These are phyloP conservation scores for Ammopiptanthus mongolicus DNA, from an alignment of 306 rosid species.

Conservation along the genomic window DNA sequence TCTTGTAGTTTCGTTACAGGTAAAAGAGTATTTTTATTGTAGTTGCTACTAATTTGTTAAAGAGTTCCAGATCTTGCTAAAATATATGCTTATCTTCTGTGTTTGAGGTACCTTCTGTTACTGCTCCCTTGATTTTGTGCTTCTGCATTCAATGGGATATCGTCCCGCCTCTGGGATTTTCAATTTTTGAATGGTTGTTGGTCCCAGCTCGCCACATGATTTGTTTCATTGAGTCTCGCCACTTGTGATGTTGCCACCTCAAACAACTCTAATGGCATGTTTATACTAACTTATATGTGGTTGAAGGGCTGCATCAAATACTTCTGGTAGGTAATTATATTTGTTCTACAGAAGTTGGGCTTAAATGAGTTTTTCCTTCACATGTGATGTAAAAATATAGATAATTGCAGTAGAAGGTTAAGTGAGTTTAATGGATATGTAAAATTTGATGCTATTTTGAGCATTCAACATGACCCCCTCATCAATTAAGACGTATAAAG, in stretches of 20 bases:
- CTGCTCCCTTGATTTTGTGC: slow-evolving; percentile 68
- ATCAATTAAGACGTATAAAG: background rate
- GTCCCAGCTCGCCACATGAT: slow-evolving; percentile 60
- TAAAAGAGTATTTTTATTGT: slow-evolving; percentile 28
- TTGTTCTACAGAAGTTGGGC: slow-evolving; percentile 59
- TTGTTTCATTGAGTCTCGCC: slow-evolving; percentile 56
- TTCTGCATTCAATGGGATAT: slow-evolving; percentile 61
- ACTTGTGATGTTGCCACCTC: slow-evolving; percentile 50
- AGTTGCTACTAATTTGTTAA: slow-evolving; percentile 34
- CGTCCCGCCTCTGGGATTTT: slow-evolving; percentile 64
- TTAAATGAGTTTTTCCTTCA: background rate
- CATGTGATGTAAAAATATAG: background rate
- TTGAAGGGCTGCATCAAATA: slow-evolving; percentile 47
- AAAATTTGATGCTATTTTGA: background rate
- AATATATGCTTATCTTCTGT: slow-evolving; percentile 45
- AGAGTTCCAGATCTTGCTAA: slow-evolving; percentile 52
- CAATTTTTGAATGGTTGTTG: slow-evolving; percentile 58
- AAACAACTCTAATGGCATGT: slow-evolving; percentile 41
- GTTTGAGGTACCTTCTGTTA: slow-evolving; percentile 83
- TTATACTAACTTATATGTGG: slow-evolving; percentile 39
- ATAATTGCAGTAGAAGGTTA: background rate
- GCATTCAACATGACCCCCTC: background rate
- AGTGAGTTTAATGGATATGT: background rate
- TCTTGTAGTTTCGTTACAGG: slow-evolving; percentile 40
- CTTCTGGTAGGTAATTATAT: slow-evolving; percentile 61